Base-by-base conservation (phyloP, 345 rosid species). In the Microthlaspi erraticum region DNA sequence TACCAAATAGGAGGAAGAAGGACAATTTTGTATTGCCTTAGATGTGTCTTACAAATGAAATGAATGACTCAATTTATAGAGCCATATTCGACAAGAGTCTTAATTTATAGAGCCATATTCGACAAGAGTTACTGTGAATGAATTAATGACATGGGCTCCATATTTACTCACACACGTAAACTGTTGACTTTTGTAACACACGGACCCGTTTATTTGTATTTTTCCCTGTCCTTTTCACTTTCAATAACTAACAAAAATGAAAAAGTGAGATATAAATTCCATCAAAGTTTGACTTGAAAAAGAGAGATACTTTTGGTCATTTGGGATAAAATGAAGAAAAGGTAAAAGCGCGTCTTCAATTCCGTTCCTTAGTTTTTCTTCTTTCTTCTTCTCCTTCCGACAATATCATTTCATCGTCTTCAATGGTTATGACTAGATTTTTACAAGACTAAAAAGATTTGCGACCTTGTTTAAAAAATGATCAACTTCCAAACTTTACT, bases 271-370 rank as follows among this genome's bases (percentile, higher is more conserved):
- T 13, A 5, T 10, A 70, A 71, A 51, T 17, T 53, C 39, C 23
- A 45, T 8, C 1, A 36, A 23, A 36, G 34, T 36, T 72, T 56
- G 57, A 64, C 70, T 54, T 2, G 9, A 16, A 54, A 32, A 14
- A 71, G 19, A 32, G 20, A 71, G n/a, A 56, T 72, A 33, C 4
- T 20, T 62, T 71, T 64, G 63, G 36, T 62, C 55, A 52, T 45
- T 61, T 52, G 37, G 18, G 37, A 52, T n/a, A 51, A 43, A 71
- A 71, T 60, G 74, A 49, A 60, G 8, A 61, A 63, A 52, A 54
- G 31, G 55, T 20, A 20, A 62, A 56, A 45, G 37, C 63, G 69
- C 56, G 69, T 63, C 38, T 61, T 4, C 39, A 16, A 37, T 70
- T 69, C 18, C 66, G 46, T 58, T 69, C 17, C 49, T 26, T 46